phyloP scores from a whole-genome alignment of 225 moss, liverwort and hornwort genomes.

The Rhytidiadelphus loreus region DNA sequence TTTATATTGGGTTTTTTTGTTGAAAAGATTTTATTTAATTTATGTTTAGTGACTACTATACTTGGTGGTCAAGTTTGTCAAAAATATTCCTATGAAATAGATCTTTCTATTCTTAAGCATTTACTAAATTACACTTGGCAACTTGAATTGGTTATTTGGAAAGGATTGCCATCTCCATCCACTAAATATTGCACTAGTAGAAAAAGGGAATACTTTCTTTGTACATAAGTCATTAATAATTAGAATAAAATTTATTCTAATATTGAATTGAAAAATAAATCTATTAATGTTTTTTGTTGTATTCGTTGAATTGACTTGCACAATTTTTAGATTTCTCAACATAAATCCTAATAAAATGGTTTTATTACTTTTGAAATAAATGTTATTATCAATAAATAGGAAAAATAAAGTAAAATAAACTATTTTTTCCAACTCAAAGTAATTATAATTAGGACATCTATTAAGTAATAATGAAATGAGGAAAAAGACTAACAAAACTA shows the following conservation, averaged over 20 bases:
- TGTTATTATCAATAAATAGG: not conserved
- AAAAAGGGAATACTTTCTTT: too few species aligned
- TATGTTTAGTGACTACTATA: not conserved
- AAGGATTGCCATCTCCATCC: too few species aligned
- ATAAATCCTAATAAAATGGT: too few species aligned
- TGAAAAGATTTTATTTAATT: not conserved
- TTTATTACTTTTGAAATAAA: too few species aligned
- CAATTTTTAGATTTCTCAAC: not conserved
- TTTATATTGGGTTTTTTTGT: not conserved
- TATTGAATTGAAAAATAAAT: too few species aligned
- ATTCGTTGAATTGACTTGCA: not conserved
- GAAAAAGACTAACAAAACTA: too few species aligned
- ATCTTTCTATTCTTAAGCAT: too few species aligned
- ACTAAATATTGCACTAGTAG: rapidly evolving
- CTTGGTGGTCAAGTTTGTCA: not conserved
- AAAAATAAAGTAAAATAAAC: not conserved
- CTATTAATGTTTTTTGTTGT: not conserved
- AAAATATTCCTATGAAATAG: not conserved
- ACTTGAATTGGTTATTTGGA: too few species aligned
- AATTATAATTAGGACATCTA: not conserved
- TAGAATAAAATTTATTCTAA: too few species aligned
- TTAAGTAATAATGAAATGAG: not conserved
- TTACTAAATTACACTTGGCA: too few species aligned
- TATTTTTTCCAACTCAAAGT: not conserved
- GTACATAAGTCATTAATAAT: too few species aligned